These are phyloP conservation scores for Corniculantispora saksenae DNA, from an alignment of 2,329 filamentous ascomycete genomes.

Conservation along the genomic window DNA sequence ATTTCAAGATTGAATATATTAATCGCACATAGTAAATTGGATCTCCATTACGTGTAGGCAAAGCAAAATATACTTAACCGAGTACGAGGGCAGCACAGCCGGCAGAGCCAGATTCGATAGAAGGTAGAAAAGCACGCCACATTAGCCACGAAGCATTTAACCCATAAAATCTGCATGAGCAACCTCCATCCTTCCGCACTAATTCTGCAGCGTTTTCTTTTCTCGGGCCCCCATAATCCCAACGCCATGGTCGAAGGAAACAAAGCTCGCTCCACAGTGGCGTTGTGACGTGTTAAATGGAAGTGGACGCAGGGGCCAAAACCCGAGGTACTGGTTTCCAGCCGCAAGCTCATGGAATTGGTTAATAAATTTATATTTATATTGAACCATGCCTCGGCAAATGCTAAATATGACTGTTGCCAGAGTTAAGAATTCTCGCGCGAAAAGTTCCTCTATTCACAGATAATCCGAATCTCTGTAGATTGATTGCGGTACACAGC, in stretches of 20 bases:
- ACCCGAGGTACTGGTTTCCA: background rate
- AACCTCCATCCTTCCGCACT: background rate
- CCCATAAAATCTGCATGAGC: background rate
- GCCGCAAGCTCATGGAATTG: no score
- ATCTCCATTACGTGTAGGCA: no score
- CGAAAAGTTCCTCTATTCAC: no score
- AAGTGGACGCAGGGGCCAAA: background rate
- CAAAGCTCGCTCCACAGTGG: background rate
- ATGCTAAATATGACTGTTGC: no score
- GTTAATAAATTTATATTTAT: no score
- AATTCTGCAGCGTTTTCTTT: background rate
- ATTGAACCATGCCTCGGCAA: no score
- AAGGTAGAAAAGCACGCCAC: background rate
- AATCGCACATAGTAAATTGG: background rate
- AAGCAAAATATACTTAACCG: no score
- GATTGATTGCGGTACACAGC: no score
- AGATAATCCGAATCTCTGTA: no score
- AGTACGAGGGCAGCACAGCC: background rate
- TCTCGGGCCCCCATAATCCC: background rate
- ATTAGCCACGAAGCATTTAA: background rate
- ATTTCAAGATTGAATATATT: background rate
- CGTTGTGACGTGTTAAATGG: background rate
- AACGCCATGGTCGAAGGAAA: background rate
- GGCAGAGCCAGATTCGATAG: no score
- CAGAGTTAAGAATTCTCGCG: no score